Base-by-base conservation (phyloP, 192 early-diverging fungal species). In the Mortierella antarctica region DNA sequence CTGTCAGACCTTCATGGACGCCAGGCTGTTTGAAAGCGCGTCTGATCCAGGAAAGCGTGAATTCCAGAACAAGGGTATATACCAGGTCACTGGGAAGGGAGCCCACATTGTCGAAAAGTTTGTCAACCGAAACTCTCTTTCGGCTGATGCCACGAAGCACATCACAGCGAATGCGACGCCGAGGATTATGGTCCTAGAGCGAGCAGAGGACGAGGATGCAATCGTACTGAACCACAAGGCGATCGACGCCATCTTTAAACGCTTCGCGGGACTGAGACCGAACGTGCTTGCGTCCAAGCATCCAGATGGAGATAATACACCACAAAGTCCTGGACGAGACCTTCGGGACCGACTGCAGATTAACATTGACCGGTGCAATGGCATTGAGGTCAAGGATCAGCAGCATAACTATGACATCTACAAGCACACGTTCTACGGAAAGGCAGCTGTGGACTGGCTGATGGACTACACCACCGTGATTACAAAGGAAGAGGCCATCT, bases 1-100 rank as follows among this genome's bases (percentile, higher is more conserved):
- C 1, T 85, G 83, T 47, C 83, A 87, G 46, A 84, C 85, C 18
- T 90, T 90, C 49, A 74, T 90, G 68, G 83, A 86, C 21, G 86
- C 89, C 9, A 65, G 83, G 20, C 68, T 88, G 15, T 83, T 87
- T 23, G 85, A 84, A 46, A 82, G 82, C 20, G 80, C 84, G 6
- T 53, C 70, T 0, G 89, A 90, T 61, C 76, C 87, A 17, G 55
- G 54, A 15, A 87, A 82, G 52, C 83, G 83, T 7, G 64, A 65
- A 1, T 83, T 90, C 50, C 84, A 86, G 46, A 85, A 90, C 47
- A 87, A 82, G 53, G 76, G 78, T 21, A 60, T 90, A 13, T 88
- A 83, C 54, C 60, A 68, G 15, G 62, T 86, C n/a, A 90, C 87
- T 5, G 73, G 70, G 44, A 90, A 90, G 66, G 89, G 89, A 15